Conservation (phyloP, 371 early-diverging fungal species). For the Zancudomyces culisetae region DNA sequence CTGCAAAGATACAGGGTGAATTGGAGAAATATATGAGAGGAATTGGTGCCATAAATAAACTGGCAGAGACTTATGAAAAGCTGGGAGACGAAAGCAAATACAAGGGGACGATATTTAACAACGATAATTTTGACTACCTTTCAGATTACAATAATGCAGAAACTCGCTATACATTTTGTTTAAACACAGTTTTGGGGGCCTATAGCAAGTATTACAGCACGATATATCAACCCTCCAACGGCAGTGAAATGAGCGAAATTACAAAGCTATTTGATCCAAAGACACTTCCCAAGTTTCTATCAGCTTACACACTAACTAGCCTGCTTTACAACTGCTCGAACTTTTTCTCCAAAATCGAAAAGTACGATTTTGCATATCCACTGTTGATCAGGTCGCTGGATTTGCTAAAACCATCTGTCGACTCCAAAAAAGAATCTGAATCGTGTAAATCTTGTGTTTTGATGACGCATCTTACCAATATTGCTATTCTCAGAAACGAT, state of each 20-base stretch:
- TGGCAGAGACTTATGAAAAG: constrained; percentile 19
- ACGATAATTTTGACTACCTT: constrained; percentile 2
- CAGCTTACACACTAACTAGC: constrained; percentile 15
- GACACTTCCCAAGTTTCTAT: constrained; percentile 16
- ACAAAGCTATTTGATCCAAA: constrained; percentile 17
- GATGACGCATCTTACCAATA: constrained; percentile 24
- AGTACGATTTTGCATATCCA: constrained; percentile 15
- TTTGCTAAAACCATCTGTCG: constrained; percentile 13
- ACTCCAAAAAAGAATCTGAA: constrained; percentile 8
- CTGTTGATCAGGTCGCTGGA: constrained; percentile 21
- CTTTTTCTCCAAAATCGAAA: constrained; percentile 15
- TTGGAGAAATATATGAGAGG: background rate
- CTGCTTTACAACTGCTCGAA: constrained; percentile 22
- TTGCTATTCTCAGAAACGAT: constrained; percentile 6
- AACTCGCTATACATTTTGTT: constrained; percentile 23
- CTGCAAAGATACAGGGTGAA: background rate
- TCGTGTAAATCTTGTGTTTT: constrained; percentile 19
- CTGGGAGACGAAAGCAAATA: constrained; percentile 12
- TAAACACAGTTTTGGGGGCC: constrained; percentile 18
- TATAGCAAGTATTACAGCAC: constrained; percentile 18
- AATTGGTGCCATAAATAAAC: constrained; percentile 2
- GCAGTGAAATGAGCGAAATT: constrained; percentile 9
- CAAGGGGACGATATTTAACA: constrained; percentile 10
- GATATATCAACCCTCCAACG: constrained; percentile 11
- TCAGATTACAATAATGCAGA: constrained; percentile 11